These are phyloP conservation scores for Daldinia vernicosa DNA, from an alignment of 495 filamentous ascomycete genomes.

Conservation along the genomic window DNA sequence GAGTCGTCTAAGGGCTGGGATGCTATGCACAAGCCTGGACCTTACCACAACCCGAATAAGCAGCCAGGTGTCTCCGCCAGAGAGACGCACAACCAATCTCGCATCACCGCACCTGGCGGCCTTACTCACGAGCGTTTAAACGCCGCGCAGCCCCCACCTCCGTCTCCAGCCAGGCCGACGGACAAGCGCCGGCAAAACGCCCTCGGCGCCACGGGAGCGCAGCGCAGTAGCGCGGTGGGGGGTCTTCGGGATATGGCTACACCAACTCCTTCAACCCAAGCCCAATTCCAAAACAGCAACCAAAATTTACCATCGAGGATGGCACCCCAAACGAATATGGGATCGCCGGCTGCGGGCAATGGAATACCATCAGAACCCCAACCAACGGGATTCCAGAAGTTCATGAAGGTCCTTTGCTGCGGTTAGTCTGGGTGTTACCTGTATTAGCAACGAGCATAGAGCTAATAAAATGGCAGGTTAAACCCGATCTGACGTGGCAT, in stretches of 20 bases:
- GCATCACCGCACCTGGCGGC: constrained; percentile 67
- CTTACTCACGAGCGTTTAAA: constrained; percentile 94
- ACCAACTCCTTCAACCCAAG: constrained; percentile 82
- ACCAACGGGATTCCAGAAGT: constrained; percentile 70
- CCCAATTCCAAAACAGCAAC: constrained; percentile 90
- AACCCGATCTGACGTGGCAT: constrained; percentile 35
- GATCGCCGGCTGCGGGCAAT: constrained; percentile 55
- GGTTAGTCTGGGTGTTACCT: constrained; percentile 59
- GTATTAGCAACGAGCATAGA: background rate
- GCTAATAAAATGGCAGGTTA: constrained; percentile 34
- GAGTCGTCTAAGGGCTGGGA: constrained; percentile 84
- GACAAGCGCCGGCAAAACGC: constrained; percentile 87
- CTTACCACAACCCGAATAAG: constrained; percentile 77
- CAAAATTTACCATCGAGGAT: constrained; percentile 79
- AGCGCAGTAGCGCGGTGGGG: constrained; percentile 73
- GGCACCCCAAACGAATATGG: constrained; percentile 63
- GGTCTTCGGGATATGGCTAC: constrained; percentile 76
- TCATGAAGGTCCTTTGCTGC: constrained; percentile 86
- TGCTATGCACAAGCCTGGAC: constrained; percentile 85
- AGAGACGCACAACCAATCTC: constrained; percentile 74
- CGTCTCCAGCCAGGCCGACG: constrained; percentile 83
- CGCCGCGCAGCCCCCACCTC: constrained; percentile 90
- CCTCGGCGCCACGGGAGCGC: constrained; percentile 72
- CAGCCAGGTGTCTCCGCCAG: constrained; percentile 78
- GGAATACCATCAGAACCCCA: constrained; percentile 56